Evolutionary conservation across 345 rosid species (phyloP), one percentile per base, ranked within the genome.

Genomic region (Streptanthus diversifolius): DNA sequence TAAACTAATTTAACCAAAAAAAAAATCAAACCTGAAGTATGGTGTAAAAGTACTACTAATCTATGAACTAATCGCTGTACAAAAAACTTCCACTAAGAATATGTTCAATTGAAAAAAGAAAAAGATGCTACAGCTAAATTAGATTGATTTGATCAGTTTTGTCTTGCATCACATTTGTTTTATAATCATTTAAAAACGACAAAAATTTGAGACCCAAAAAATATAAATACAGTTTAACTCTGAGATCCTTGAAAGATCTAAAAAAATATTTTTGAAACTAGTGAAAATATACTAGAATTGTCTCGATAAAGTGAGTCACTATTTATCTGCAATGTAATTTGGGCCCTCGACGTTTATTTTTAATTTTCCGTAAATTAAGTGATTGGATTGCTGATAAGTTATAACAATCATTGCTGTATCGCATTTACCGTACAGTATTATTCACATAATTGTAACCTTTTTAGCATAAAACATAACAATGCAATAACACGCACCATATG

Each of bases 321-420:
- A 45, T 69, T 25, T 17, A 75, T 70, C 32, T 33, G 22, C 40
- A 64, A 63, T 44, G 63, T 69, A 19, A 76, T 76, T 68, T 61
- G 74, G 70, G 35, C 70, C 74, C 57, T 75, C 8, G 18, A 62
- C 1, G 41, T 52, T 68, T 75, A 43, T 5, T 24, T 68, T 53
- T 53, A 68, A 13, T 25, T 52, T 53, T 17, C 72, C 75, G 59
- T 61, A 54, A 69, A 62, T 62, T 69, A 54, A 75, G 74, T 75
- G 43, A 68, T 75, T 75, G 33, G 55, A 39, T 57, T 58, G 63
- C 5, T 63, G 41, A 49, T 58, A 32, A 60, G 74, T 52, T 41
- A 68, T 61, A 43, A 53, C 5, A 62, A 75, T 68, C 74, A 75
- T 75, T 75, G 65, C 25, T 68, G 74, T 52, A 44, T 41, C 57